Evolutionary conservation across 2,329 filamentous ascomycete genomes (phyloP).

Genomic region (Chaetomiaceae sp.): DNA sequence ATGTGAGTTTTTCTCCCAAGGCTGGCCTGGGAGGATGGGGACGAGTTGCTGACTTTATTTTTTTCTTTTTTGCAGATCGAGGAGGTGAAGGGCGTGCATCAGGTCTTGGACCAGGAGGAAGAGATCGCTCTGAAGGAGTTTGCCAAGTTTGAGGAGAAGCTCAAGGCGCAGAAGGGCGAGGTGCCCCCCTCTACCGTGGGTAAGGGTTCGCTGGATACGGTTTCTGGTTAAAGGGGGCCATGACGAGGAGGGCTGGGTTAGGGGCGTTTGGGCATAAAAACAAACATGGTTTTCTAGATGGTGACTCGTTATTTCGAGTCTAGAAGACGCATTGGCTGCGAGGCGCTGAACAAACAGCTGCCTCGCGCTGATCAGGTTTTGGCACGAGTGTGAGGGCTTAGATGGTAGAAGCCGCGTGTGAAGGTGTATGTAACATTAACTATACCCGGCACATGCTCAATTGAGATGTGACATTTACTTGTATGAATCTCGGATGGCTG

Average conservation of each 20-base stretch:
- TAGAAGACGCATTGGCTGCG: too few species aligned
- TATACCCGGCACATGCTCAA: too few species aligned
- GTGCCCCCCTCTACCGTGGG: constrained; percentile 35
- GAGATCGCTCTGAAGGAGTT: constrained; percentile 84
- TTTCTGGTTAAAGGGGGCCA: constrained; percentile 27
- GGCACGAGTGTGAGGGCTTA: too few species aligned
- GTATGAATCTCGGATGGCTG: too few species aligned
- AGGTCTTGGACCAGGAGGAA: constrained; percentile 88
- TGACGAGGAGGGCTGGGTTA: background rate
- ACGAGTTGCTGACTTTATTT: background rate
- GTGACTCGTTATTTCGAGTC: too few species aligned
- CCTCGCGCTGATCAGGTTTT: too few species aligned
- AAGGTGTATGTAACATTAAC: too few species aligned
- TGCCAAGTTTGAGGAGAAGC: constrained; percentile 88
- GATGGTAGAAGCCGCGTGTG: too few species aligned
- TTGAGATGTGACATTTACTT: too few species aligned
- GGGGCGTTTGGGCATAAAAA: background rate
- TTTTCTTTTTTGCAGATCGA: constrained; percentile 82
- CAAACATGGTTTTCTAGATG: too few species aligned
- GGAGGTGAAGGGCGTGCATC: constrained; percentile 87
- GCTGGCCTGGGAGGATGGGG: background rate
- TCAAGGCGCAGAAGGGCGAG: constrained; percentile 49
- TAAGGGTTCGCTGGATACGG: constrained; percentile 37
- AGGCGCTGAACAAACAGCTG: too few species aligned
- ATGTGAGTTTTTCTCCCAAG: constrained; percentile 53